A percentile compares a stretch with the other conserved stretches of the same genome.
Conservation (phyloP, 1,284 basidiomycete species). For the Sporisorium graminicola region DNA sequence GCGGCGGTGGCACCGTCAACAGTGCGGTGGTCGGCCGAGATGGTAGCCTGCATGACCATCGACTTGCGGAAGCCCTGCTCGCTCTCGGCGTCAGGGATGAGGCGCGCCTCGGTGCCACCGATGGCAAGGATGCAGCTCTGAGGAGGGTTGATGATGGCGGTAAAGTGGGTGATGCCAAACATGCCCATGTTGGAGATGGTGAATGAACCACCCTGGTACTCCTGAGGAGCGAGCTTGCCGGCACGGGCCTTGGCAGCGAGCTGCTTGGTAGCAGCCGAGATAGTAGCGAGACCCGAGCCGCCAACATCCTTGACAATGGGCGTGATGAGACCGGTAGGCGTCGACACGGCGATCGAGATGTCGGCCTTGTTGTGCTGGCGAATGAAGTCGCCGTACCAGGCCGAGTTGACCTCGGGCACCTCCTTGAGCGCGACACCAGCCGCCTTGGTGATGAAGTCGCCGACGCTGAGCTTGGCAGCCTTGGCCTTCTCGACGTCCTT, state of each 20-base stretch:
- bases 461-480: constrained; percentile 91
- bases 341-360: constrained; percentile 96
- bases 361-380: constrained; percentile 97
- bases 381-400: constrained; percentile 96
- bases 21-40: constrained; percentile 90
- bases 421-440: constrained; percentile 89
- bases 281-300: constrained; percentile 88
- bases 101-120: constrained; percentile 85
- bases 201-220: constrained; percentile 98
- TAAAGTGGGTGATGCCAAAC: constrained; percentile 91
- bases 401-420: constrained; percentile 97
- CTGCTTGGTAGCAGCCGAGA: constrained; percentile 90
- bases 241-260: constrained; percentile 95
- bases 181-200: constrained; percentile 99
- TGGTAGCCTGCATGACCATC: constrained; percentile 94
- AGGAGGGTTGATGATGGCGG: constrained; percentile 98
- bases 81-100: constrained; percentile 84
- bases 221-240: constrained; percentile 92
- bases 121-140: constrained; percentile 98
- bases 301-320: constrained; percentile 96
- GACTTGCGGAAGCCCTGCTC: constrained; percentile 79
- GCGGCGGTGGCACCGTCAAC: constrained; percentile 74
- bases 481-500: constrained; percentile 76
- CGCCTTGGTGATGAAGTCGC: constrained; percentile 98
- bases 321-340: constrained; percentile 94